A percentile compares a stretch with the other conserved stretches of the same genome.
Evolutionary conservation across 2,329 filamentous ascomycete species (phyloP).

Genomic region (Dactylellina parvicollis): DNA sequence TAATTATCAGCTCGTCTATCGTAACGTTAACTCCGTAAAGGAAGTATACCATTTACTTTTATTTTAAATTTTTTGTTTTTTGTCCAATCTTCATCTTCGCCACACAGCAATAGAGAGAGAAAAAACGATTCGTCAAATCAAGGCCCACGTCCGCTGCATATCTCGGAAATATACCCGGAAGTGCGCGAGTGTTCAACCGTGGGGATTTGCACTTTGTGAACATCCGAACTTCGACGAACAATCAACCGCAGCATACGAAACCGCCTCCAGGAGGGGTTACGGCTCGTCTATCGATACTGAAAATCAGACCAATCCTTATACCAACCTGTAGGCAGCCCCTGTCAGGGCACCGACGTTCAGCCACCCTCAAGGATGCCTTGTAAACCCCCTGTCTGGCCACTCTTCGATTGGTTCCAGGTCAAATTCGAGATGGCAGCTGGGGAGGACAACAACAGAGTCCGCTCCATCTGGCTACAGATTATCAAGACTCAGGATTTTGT

Average conservation of each 20-base stretch:
- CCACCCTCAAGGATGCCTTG: slow-evolving; percentile 38
- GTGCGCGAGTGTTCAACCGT: not conserved
- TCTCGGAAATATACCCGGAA: slow-evolving; percentile 7
- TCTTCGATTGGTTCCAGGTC: slow-evolving; percentile 43
- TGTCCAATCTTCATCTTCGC: too few relatives aligned
- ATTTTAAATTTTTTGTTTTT: too few relatives aligned
- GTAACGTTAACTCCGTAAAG: too few relatives aligned
- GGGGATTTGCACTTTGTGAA: not conserved
- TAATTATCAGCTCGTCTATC: too few relatives aligned
- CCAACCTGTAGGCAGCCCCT: not conserved
- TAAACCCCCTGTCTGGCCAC: slow-evolving; percentile 44
- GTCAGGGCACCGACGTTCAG: not conserved
- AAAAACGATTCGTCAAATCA: too few relatives aligned
- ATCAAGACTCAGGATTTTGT: slow-evolving; percentile 35
- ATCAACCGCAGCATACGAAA: not conserved
- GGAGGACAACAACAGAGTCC: slow-evolving; percentile 14
- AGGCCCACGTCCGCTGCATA: not conserved
- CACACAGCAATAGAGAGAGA: too few relatives aligned
- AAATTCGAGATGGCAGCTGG: slow-evolving; percentile 39
- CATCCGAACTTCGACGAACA: slow-evolving; percentile 20
- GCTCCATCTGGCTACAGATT: slow-evolving; percentile 40
- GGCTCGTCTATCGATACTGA: not conserved
- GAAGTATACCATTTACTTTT: too few relatives aligned
- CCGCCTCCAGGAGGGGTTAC: not conserved
- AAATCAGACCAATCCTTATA: not conserved